Evolutionary conservation across 2,329 filamentous ascomycete genomes (phyloP), one percentile per base, ranked within the genome.

Genomic region (Penicillium thymicola): DNA sequence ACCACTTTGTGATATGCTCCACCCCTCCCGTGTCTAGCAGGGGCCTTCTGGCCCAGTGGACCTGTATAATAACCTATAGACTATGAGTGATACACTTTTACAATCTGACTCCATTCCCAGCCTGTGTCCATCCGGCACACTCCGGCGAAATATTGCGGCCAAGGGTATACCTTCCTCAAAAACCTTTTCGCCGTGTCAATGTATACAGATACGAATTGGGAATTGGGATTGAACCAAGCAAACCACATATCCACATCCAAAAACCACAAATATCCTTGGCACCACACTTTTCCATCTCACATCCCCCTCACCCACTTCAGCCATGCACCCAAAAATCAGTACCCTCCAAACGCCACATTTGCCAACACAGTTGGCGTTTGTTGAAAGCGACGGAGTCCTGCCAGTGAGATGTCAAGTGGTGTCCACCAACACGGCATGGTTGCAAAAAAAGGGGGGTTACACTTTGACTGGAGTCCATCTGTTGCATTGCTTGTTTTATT

Each of bases 391-490:
- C 10, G 32, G 56, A 56, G 10, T 37, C 27, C 43, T 53, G 49
- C 49, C 51, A 49, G 51, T 57, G 53, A 62, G 45, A 51, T 36
- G 51, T 52, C 43, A 52, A 61, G 62, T 60, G 63, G 63, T 53
- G 63, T 53, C 59, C 59, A 61, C 27, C 45, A 48, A 64, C 63
- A 63, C 59, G 62, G 62, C 59, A 58, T 62, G 53, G 54, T 28
- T 50, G 23, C 52, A 47, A 54, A 51, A 44, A 51, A 28, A 34
- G 42, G 54, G 45, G 40, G 47, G 42, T 54, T 18, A 18, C 53
- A 44, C 51, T 59, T 45, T 51, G 50, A 51, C 47, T 55, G 46
- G 45, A 62, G 34, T 48, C 55, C n/a, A 42, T 54, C 4, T 27
- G 16, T 32, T 51, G 47, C 45, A 46, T 54, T 61, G 54, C 58